Conservation (phyloP, 352 stramenopile genomes). For the Nothophytophthora sp. region DNA sequence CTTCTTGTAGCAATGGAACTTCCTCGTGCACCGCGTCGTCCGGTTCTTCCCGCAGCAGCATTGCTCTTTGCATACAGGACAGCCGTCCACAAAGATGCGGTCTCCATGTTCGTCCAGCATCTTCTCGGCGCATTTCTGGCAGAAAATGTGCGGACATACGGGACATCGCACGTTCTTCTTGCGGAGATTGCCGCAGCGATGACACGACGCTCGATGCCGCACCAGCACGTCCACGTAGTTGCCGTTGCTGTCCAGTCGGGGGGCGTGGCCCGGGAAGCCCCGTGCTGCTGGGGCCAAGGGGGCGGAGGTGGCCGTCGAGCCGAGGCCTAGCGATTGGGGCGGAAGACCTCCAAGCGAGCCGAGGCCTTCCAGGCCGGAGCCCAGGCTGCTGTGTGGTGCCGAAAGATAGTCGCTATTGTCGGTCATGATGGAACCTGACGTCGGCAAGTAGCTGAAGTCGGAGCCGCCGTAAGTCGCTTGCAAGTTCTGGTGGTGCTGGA, state of each 20-base stretch:
- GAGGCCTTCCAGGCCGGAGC: conserved; percentile 11
- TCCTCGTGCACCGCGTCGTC: conserved; percentile 61
- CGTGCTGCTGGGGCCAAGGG: background rate
- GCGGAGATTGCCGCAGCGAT: conserved; percentile 87
- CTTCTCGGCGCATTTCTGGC: conserved; percentile 87
- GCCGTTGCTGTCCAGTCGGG: conserved; percentile 16
- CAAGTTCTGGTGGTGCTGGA: conserved; percentile 22
- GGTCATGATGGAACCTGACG: conserved; percentile 2
- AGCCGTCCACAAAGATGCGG: conserved; percentile 75
- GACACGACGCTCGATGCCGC: conserved; percentile 82
- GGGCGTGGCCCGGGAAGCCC: conserved; percentile 14
- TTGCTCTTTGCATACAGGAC: conserved; percentile 86
- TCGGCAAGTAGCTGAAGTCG: conserved; percentile 12
- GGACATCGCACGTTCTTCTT: conserved; percentile 88
- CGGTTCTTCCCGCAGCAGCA: conserved; percentile 90
- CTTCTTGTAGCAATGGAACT: conserved; percentile 93
- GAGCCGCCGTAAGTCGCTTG: conserved; percentile 5
- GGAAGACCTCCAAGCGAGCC: conserved; percentile 4
- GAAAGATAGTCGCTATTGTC: conserved; percentile 15
- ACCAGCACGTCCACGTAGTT: conserved; percentile 45
- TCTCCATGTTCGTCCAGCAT: conserved; percentile 87
- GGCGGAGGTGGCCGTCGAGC: background rate
- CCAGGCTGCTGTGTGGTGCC: background rate
- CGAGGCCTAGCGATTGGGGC: conserved; percentile 2
- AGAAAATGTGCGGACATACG: conserved; percentile 89